Percentiles rank a stretch among this genome's conserved stretches.
Conservation (phyloP, 305 asterid species). For the Fraxinus latifolia region DNA sequence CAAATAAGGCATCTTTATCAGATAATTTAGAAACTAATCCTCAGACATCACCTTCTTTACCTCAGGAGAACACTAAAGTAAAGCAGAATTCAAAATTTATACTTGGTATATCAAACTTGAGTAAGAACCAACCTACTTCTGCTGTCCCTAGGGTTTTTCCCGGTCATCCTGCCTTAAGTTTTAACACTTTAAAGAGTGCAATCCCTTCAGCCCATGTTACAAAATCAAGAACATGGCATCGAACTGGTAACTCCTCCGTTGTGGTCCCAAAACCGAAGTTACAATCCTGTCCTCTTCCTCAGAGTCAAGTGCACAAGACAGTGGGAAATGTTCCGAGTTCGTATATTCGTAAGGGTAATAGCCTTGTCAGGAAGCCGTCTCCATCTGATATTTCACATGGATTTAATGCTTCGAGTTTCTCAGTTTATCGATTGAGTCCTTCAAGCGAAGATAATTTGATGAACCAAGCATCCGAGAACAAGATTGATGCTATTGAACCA, state of each 20-base stretch:
- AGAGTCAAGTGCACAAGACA: slow-evolving; percentile 34
- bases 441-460: slow-evolving; percentile 27
- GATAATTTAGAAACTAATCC: slow-evolving; percentile 24
- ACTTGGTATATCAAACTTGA: slow-evolving; percentile 37
- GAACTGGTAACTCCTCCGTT: slow-evolving; percentile 41
- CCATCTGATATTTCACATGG: slow-evolving; percentile 40
- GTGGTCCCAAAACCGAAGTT: slow-evolving; percentile 38
- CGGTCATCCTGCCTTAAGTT: slow-evolving; percentile 31
- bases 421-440: slow-evolving; percentile 35
- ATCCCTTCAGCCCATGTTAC: slow-evolving; percentile 39
- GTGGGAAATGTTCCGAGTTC: slow-evolving; percentile 36
- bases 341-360: slow-evolving; percentile 81
- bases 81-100: slow-evolving; percentile 33
- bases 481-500: slow-evolving; percentile 30
- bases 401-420: slow-evolving; percentile 38
- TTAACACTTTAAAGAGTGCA: slow-evolving; percentile 35
- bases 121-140: slow-evolving; percentile 38
- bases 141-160: slow-evolving; percentile 42
- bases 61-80: slow-evolving; percentile 30
- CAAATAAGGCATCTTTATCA: slow-evolving; percentile 23
- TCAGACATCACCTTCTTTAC: slow-evolving; percentile 26
- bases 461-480: slow-evolving; percentile 37
- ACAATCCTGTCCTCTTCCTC: slow-evolving; percentile 38
- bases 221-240: slow-evolving; percentile 83
- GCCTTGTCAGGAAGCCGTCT: slow-evolving; percentile 67